Conservation (phyloP, 2,329 filamentous ascomycete species). For the Aspergillus costaricaensis region DNA sequence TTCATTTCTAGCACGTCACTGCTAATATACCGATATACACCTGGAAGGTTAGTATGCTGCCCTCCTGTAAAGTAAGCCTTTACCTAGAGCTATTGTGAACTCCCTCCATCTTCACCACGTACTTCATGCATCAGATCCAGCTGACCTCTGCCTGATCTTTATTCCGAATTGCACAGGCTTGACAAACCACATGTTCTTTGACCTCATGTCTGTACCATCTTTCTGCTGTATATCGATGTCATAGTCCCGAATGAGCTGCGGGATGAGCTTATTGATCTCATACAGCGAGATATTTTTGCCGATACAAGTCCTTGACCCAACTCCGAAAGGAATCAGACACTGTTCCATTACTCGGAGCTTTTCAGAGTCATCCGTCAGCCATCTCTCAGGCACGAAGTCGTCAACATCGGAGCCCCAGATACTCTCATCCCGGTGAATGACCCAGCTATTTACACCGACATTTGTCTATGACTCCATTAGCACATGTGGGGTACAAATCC, state of each 20-base stretch:
- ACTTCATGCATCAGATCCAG: not conserved
- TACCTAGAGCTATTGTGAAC: too few relatives aligned
- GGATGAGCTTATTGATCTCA: constrained; percentile 38
- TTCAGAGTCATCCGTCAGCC: constrained; percentile 39
- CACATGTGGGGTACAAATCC: not conserved
- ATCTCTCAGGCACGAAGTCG: constrained; percentile 48
- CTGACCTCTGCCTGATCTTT: not conserved
- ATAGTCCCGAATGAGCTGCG: constrained; percentile 19
- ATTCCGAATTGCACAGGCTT: not conserved
- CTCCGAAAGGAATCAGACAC: constrained; percentile 34
- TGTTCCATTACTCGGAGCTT: constrained; percentile 34
- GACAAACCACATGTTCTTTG: not conserved
- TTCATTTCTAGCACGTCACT: too few relatives aligned
- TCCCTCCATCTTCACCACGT: too few relatives aligned
- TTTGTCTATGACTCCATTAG: constrained; percentile 27
- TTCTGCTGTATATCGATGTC: not conserved
- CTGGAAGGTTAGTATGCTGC: too few relatives aligned
- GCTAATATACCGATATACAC: too few relatives aligned
- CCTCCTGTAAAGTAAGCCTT: too few relatives aligned
- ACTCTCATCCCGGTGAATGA: constrained; percentile 42
- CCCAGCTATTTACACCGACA: constrained; percentile 49
- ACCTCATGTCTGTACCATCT: not conserved
- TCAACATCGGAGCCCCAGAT: constrained; percentile 46
- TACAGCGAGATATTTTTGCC: constrained; percentile 38
- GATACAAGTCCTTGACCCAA: constrained; percentile 33